phyloP scores from a whole-genome alignment of 192 early-diverging fungal genomes.

The Spizellomyces punctatus region DNA sequence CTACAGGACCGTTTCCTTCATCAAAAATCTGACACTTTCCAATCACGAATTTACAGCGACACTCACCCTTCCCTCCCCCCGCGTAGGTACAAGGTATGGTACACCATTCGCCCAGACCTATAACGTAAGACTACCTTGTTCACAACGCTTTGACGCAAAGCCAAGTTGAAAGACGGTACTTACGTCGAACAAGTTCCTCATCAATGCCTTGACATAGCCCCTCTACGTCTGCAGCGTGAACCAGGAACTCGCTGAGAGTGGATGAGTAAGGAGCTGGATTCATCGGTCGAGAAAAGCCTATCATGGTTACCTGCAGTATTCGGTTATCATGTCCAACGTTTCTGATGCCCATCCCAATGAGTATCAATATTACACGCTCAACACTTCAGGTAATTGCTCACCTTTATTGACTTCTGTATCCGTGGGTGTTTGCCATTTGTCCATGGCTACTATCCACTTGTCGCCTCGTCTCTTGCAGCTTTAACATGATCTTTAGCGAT shows the following conservation, averaged over 20 bases:
- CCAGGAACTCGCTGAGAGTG: constrained; percentile 78
- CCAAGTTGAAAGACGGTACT: background rate
- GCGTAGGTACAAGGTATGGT: constrained; percentile 93
- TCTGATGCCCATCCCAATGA: constrained; percentile 3
- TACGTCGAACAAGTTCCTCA: constrained; percentile 74
- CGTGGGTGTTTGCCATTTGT: constrained; percentile 97
- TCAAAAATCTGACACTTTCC: background rate
- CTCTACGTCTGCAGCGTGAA: constrained; percentile 98
- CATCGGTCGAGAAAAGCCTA: no score
- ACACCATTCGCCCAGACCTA: constrained; percentile 79
- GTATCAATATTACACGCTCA: constrained; percentile 10
- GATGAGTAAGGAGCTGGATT: constrained; percentile 6
- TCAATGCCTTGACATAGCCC: constrained; percentile 96
- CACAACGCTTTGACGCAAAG: background rate
- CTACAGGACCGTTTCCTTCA: constrained; percentile 1
- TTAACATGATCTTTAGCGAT: background rate
- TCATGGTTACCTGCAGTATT: constrained; percentile 47
- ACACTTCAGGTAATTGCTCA: no score
- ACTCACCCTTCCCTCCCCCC: constrained; percentile 77
- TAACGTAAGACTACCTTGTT: background rate
- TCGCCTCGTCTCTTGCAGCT: constrained; percentile 73
- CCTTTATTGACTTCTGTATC: constrained; percentile 74
- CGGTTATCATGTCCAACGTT: constrained; percentile 57
- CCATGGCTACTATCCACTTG: constrained; percentile 95
- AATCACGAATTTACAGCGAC: background rate